Evolutionary conservation across 345 rosid genomes (phyloP).

Genomic region (Draba incana): DNA sequence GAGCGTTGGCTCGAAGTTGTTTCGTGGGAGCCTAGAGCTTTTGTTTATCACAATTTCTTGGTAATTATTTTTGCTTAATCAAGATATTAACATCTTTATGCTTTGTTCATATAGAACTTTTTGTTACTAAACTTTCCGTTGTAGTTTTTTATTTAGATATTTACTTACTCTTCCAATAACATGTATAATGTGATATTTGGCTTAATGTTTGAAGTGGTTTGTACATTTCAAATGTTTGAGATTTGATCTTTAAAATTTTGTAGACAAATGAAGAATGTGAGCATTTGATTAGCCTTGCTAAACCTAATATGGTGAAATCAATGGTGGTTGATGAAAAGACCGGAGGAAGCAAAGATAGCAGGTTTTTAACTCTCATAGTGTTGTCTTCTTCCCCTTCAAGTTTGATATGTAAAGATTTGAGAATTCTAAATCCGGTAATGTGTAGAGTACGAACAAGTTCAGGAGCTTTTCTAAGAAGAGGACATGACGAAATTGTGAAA

Average conservation of each 20-base stretch:
- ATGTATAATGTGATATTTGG: not conserved
- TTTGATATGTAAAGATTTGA: not conserved
- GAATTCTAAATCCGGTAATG: not conserved
- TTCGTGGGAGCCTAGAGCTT: constrained; percentile 96
- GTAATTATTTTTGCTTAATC: constrained; percentile 42
- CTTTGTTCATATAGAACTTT: not conserved
- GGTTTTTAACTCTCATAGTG: constrained; percentile 38
- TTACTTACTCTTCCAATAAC: not conserved
- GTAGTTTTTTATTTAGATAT: not conserved
- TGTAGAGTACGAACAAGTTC: constrained; percentile 83
- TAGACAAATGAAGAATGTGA: constrained; percentile 79
- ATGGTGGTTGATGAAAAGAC: constrained; percentile 69
- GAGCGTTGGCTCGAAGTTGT: constrained; percentile 83
- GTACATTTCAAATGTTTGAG: not conserved
- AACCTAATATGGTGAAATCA: constrained; percentile 79
- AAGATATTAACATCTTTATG: not conserved
- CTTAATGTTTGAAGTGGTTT: not conserved
- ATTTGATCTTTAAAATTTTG: constrained; percentile 4
- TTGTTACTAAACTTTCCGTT: not conserved
- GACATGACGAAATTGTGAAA: constrained; percentile 65
- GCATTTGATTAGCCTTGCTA: constrained; percentile 69
- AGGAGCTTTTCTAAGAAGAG: constrained; percentile 76
- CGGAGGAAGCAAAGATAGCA: constrained; percentile 81
- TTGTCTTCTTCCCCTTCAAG: not conserved
- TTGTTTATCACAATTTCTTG: constrained; percentile 83